Evolutionary conservation across 1,139 yeast species (phyloP).

Genomic region (Nakaseomyces bracarensis): DNA sequence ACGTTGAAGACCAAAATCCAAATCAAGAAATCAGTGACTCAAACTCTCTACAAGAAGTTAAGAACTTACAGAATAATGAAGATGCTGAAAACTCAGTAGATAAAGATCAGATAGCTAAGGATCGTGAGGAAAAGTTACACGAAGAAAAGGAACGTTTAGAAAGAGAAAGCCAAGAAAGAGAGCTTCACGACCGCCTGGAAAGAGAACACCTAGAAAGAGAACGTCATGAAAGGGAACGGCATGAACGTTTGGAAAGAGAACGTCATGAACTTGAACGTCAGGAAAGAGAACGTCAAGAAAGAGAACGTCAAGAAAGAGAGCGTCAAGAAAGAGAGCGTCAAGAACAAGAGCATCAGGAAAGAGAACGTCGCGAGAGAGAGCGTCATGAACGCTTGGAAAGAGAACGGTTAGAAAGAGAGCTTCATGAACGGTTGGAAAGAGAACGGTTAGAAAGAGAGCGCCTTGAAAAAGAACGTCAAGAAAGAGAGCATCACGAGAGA

Average conservation of each 20-base stretch:
- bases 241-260: background rate
- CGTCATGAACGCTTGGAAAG: constrained; percentile 12
- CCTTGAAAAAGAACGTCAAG: constrained; percentile 1
- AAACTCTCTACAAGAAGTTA: constrained; percentile 10
- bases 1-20: background rate
- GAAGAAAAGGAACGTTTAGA: constrained; percentile 2
- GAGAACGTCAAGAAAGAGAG: constrained; percentile 21
- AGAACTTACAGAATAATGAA: no score
- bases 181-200: constrained; percentile 9
- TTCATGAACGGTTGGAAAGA: constrained; percentile 13
- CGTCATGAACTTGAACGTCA: constrained; percentile 2
- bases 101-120: background rate
- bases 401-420: constrained; percentile 15
- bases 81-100: no score
- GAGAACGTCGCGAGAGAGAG: constrained; percentile 12
- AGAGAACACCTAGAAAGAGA: constrained; percentile 5
- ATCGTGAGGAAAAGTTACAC: constrained; percentile 9
- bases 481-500: background rate
- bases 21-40: background rate
- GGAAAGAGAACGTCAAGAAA: constrained; percentile 24
- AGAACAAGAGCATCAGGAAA: constrained; percentile 6
- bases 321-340: constrained; percentile 1
- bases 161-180: constrained; percentile 1
- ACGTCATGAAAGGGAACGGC: background rate
- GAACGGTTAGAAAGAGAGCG: constrained; percentile 11